Conservation (phyloP, 2,329 filamentous ascomycete species). For the Grosmannia penicillata region DNA sequence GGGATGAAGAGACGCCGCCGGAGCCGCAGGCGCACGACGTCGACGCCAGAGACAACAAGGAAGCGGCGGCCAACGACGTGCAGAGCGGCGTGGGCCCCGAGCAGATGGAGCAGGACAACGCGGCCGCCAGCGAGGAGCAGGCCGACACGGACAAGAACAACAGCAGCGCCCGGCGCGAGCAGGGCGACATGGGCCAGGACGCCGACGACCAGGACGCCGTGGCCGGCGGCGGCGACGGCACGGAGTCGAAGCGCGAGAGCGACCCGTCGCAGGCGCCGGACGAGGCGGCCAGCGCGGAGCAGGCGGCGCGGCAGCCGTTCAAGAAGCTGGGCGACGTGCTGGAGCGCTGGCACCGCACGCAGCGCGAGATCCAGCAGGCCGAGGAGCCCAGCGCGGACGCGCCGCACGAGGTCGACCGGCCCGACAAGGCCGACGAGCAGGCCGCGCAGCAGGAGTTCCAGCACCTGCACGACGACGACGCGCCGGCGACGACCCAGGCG, state of each 20-base stretch:
- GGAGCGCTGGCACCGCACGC: slow-evolving; percentile 83
- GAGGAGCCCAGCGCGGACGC: slow-evolving; percentile 34
- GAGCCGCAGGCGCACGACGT: slow-evolving; percentile 21
- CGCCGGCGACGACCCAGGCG: slow-evolving; percentile 75
- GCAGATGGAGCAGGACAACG: slow-evolving; percentile 44
- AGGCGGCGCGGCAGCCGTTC: slow-evolving; percentile 51
- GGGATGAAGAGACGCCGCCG: slow-evolving; percentile 21
- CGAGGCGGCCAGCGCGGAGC: slow-evolving; percentile 21
- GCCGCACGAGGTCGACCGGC: slow-evolving; percentile 17
- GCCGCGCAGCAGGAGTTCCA: slow-evolving; percentile 78
- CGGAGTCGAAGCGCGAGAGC: slow-evolving; percentile 29
- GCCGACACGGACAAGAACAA: slow-evolving; percentile 26
- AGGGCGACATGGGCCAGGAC: slow-evolving; percentile 50
- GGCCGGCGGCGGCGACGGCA: slow-evolving; percentile 46
- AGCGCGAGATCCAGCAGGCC: slow-evolving; percentile 59
- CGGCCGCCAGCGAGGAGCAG: slow-evolving; percentile 10
- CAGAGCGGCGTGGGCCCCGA: slow-evolving; percentile 52
- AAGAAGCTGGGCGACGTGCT: slow-evolving; percentile 89
- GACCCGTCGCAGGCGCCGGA: slow-evolving; percentile 21
- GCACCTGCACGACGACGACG: slow-evolving; percentile 74
- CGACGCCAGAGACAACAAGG: slow-evolving; percentile 35
- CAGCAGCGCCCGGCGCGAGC: slow-evolving; percentile 46
- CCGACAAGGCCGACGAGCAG: slow-evolving; percentile 41
- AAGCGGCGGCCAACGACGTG: slow-evolving; percentile 50
- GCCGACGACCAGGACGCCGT: slow-evolving; percentile 42